Conservation (phyloP, 2,329 filamentous ascomycete species). For the Trichoderma pleuroti region DNA sequence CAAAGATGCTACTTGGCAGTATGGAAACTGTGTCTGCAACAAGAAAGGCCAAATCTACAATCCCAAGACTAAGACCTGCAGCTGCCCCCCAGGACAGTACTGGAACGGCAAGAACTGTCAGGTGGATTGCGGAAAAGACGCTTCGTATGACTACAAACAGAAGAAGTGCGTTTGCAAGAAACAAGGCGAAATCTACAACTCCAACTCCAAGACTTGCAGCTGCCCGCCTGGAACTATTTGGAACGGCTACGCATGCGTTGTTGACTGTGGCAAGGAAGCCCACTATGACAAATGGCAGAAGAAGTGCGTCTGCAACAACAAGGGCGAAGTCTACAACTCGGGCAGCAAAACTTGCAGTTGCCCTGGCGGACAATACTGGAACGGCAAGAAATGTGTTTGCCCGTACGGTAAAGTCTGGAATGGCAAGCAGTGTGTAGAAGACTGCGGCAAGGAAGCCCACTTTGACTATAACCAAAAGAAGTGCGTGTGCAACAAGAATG, state of each 20-base stretch:
- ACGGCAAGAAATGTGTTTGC: constrained; percentile 3
- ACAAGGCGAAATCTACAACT: neutral
- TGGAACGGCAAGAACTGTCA: constrained; percentile 14
- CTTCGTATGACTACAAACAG: neutral
- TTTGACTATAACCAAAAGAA: neutral
- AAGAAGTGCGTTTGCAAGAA: constrained; percentile 18
- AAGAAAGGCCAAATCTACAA: constrained; percentile 15
- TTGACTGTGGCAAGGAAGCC: constrained; percentile 16
- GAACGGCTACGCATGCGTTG: constrained; percentile 1
- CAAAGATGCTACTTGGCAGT: constrained; percentile 15
- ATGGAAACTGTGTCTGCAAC: constrained; percentile 17
- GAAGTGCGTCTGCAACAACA: constrained; percentile 16
- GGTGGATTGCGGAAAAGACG: constrained; percentile 11
- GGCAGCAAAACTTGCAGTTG: constrained; percentile 17
- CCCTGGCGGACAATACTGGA: constrained; percentile 8
- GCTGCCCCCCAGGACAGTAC: constrained; percentile 8
- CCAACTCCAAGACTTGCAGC: constrained; percentile 1
- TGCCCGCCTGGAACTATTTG: neutral
- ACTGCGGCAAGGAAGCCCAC: constrained; percentile 18
- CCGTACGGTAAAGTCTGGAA: constrained; percentile 7
- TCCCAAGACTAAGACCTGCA: constrained; percentile 15
- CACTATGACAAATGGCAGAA: neutral
- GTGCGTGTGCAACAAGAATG: constrained; percentile 16
- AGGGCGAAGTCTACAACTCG: constrained; percentile 6
- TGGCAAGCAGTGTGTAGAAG: neutral